phyloP scores from a whole-genome alignment of 768 basidiomycete genomes.

The Plicaturopsis crispa region DNA sequence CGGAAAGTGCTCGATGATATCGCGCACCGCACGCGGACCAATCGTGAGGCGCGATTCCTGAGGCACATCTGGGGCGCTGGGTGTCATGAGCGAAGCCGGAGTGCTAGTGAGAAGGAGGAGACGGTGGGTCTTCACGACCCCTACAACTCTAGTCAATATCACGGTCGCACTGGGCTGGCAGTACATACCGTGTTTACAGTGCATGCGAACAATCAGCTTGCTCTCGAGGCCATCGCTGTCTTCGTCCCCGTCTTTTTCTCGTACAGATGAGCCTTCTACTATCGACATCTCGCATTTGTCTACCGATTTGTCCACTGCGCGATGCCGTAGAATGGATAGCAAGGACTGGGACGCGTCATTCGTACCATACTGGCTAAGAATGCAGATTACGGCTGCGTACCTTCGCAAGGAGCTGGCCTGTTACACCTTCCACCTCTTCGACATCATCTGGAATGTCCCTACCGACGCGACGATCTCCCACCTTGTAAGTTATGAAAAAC shows the following conservation, averaged over 20 bases:
- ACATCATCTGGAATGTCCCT: conserved; percentile 17
- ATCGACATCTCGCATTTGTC: conserved; percentile 73
- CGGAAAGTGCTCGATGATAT: conserved; percentile 80
- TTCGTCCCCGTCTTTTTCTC: conserved; percentile 23
- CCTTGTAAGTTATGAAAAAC: conserved; percentile 56
- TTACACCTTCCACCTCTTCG: conserved; percentile 34
- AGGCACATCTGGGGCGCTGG: conserved; percentile 49
- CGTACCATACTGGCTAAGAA: neutral
- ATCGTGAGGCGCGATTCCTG: conserved; percentile 63
- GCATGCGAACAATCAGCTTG: conserved; percentile 60
- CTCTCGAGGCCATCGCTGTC: conserved; percentile 61
- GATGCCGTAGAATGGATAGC: conserved; percentile 66
- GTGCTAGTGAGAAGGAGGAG: conserved; percentile 54
- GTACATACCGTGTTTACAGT: conserved; percentile 74
- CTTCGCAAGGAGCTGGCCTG: conserved; percentile 66
- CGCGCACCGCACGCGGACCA: conserved; percentile 64
- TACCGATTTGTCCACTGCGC: conserved; percentile 67
- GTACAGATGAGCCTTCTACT: conserved; percentile 45
- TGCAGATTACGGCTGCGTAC: conserved; percentile 26
- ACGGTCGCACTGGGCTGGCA: conserved; percentile 1
- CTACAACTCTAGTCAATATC: conserved; percentile 26
- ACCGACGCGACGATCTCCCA: conserved; percentile 10
- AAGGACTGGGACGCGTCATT: conserved; percentile 38
- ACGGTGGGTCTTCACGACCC: conserved; percentile 77
- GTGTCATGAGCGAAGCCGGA: conserved; percentile 53